These are phyloP conservation scores for Astrothelium subdiscretum DNA, from an alignment of 495 filamentous ascomycete species.

Conservation along the genomic window DNA sequence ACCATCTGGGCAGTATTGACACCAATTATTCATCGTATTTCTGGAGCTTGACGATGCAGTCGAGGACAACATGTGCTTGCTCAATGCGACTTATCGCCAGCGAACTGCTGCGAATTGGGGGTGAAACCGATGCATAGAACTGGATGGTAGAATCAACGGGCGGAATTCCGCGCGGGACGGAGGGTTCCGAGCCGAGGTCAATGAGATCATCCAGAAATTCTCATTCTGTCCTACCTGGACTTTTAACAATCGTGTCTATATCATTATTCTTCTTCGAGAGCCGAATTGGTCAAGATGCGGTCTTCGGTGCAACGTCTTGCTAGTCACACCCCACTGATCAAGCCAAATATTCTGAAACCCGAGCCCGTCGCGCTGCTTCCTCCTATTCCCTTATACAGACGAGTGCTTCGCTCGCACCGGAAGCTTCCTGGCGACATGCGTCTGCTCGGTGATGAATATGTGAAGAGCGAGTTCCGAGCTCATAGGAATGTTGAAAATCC, in stretches of 20 bases:
- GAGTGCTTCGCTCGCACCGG: slow-evolving; percentile 76
- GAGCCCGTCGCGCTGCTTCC: slow-evolving; percentile 69
- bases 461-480: slow-evolving; percentile 81
- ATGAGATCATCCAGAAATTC: neutral
- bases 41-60: too few species aligned
- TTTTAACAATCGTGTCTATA: too few species aligned
- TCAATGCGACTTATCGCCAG: too few species aligned
- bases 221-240: neutral
- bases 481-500: slow-evolving; percentile 81
- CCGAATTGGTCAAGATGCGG: neutral
- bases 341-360: slow-evolving; percentile 32
- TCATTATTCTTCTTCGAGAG: neutral
- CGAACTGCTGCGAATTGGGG: too few species aligned
- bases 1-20: too few species aligned
- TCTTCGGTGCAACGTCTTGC: neutral
- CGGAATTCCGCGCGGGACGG: neutral
- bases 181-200: neutral
- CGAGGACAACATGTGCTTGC: too few species aligned
- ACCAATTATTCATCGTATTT: too few species aligned
- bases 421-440: slow-evolving; percentile 64
- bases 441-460: slow-evolving; percentile 75
- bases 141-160: neutral
- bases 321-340: neutral
- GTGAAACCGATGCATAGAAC: too few species aligned
- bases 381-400: slow-evolving; percentile 80